Base-by-base conservation (phyloP, 106 monocot genomes). In the Allium cepa region DNA sequence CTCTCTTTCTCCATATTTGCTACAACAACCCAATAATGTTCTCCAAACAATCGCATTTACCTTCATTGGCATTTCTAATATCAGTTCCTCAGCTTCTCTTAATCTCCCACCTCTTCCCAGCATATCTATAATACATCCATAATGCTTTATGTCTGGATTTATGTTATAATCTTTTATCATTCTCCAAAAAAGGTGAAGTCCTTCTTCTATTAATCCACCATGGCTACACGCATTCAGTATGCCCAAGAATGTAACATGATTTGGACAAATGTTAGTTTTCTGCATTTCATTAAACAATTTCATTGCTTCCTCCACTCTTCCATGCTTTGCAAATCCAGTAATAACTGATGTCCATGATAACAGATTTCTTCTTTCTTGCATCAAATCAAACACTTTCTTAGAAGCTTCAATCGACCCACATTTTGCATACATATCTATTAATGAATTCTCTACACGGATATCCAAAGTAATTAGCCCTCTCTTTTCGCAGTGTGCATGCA, bases 381-480 rank as follows among this genome's bases (percentile, higher is more conserved):
- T 81, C 26, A 69, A 73, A 6, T 76, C 53, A 48, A 94, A 94
- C 17, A 78, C 52, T 27, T 26, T 67, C 0, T 67, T 46, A 0
- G 89, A 70, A n/a, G 53, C 82, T 17, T 72, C 72, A 3, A 89
- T 72, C 1, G 73, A 75, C 28, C 93, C 89, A 47, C 84, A 86
- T 63, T 84, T 89, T 0, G 89, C 81, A 64, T 94, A 94, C 93
- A 89, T 78, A 49, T 89, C 93, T 9, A 94, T 87, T 14, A 89
- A 56, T 3, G 86, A 89, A 59, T 94, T 94, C 71, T 65, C 62
- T 1, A 94, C 78, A 0, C 93, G 84, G 16, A 84, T 72, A 63
- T 93, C 93, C 0, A 56, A 9, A 17, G 59, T 15, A 53, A 61
- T 53, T 1, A 82, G 49, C 7, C 89, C 84, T 1, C 45, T 50